Evolutionary conservation across 1,284 basidiomycete species (phyloP).

Genomic region (Pascua guehoae): DNA sequence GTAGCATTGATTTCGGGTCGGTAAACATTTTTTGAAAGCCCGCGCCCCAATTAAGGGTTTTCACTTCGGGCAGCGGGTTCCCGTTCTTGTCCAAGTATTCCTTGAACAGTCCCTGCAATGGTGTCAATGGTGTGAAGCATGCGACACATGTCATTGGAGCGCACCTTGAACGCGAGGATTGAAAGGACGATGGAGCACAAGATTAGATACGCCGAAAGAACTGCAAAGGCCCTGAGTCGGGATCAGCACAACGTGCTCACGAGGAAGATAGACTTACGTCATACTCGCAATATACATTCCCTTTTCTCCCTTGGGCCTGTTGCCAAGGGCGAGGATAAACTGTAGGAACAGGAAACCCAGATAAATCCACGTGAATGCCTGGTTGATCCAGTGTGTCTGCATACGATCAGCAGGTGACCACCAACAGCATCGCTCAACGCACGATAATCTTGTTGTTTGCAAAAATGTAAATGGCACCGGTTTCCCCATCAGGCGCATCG

Average conservation of each 20-base stretch:
- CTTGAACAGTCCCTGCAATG: too few species aligned
- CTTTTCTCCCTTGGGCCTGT: constrained; percentile 74
- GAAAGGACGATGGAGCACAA: constrained; percentile 41
- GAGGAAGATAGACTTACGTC: constrained; percentile 69
- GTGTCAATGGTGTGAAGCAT: too few species aligned
- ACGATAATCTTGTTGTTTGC: constrained; percentile 26
- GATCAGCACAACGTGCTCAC: constrained; percentile 59
- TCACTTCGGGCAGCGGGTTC: too few species aligned
- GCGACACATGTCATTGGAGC: constrained; percentile 25
- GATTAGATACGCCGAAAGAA: constrained; percentile 87
- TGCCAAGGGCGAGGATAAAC: constrained; percentile 86
- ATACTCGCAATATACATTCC: background rate
- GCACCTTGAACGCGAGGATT: constrained; percentile 47
- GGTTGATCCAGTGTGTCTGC: background rate
- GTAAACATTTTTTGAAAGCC: too few species aligned
- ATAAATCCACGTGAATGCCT: constrained; percentile 61
- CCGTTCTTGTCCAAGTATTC: too few species aligned
- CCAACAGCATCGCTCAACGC: background rate
- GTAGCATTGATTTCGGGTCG: too few species aligned
- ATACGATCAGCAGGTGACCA: too few species aligned
- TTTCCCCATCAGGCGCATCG: too few species aligned
- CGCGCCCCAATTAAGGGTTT: too few species aligned
- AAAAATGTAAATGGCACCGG: too few species aligned
- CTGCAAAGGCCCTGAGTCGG: constrained; percentile 66
- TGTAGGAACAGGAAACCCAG: constrained; percentile 81